Evolutionary conservation across 495 filamentous ascomycete genomes (phyloP).

Genomic region (Parachaetomium inaequale): DNA sequence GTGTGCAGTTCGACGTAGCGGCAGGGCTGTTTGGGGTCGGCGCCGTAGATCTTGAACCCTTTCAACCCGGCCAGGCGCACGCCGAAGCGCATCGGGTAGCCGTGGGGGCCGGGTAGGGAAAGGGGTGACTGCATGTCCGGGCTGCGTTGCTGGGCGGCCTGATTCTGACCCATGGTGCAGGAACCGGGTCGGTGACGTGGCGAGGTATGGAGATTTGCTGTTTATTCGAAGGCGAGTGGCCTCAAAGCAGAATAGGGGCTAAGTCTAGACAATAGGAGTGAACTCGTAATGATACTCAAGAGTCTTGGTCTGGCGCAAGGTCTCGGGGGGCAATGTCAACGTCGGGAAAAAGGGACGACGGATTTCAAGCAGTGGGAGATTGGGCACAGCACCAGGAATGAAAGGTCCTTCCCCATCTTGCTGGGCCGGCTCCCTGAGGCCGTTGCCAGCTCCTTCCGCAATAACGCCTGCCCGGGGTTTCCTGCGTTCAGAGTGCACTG

Average conservation of each 20-base stretch:
- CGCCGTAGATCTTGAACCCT: conserved; percentile 8
- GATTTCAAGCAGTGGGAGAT: background rate
- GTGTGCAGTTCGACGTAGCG: conserved; percentile 12
- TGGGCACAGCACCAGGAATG: too few relatives aligned
- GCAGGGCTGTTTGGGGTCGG: conserved; percentile 1
- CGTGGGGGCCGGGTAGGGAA: conserved; percentile 6
- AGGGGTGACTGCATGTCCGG: background rate
- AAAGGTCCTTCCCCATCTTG: too few relatives aligned
- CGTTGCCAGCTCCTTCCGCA: too few relatives aligned
- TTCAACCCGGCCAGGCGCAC: background rate
- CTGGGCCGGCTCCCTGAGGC: too few relatives aligned
- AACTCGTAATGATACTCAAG: background rate
- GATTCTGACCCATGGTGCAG: background rate
- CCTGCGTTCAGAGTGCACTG: too few relatives aligned
- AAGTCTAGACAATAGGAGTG: background rate
- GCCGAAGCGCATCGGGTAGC: conserved; percentile 14
- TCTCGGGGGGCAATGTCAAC: background rate
- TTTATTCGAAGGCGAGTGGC: background rate
- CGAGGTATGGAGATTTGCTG: background rate
- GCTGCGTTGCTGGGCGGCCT: background rate
- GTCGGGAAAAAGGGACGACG: background rate
- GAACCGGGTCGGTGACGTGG: too few relatives aligned
- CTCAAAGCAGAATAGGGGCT: background rate
- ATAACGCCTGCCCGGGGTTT: too few relatives aligned
- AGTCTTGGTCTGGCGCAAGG: background rate